Base-by-base conservation (phyloP, 768 basidiomycete genomes). In the Phlebiopsis flavidoalba region DNA sequence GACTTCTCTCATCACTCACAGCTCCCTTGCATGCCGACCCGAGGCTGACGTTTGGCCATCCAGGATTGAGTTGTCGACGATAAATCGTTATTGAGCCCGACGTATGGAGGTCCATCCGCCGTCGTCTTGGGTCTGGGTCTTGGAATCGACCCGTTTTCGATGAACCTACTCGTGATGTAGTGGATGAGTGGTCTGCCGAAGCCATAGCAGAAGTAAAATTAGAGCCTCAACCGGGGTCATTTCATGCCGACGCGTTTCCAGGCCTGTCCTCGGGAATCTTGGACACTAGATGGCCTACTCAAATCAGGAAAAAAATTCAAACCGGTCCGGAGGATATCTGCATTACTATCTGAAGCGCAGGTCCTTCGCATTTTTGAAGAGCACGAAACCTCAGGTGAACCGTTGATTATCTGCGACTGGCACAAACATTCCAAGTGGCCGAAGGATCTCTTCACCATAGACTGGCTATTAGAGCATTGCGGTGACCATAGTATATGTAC, bases 361-460 rank as follows among this genome's bases (percentile, higher is more conserved):
- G 66, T 82, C 22, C 59, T 70, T 2, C 57, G 67, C 1, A 68
- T 68, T 40, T 77, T 91, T 33, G 63, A 71, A 33, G 55, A 73
- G 8, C 78, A 82, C 50, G 88, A 91, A 51, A 52, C 62, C 4
- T 63, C 67, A 15, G 89, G 88, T 0, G 61, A 71, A 12, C 91
- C 91, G 0, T 65, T 91, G 53, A 80, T 93, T 26, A 79, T 94
- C 15, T 74, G 83, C 60, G 82, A 80, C 14, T 83, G 83, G 71
- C 82, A 91, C 57, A 71, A 80, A 53, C 78, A 80, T 49, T 64
- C 73, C 0, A 61, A 69, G 2, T 93, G 92, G 91, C 79, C 80
- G 3, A 65, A 66, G 17, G 65, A 78, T 0, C 64, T 83, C 47
- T 89, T 92, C 67, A 79, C 73, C 31, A 63, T 83, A 1, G 82